A percentile compares a stretch with the other conserved stretches of the same genome.
phyloP scores from a whole-genome alignment of 345 rosid species.

The Gossypioides kirkii region DNA sequence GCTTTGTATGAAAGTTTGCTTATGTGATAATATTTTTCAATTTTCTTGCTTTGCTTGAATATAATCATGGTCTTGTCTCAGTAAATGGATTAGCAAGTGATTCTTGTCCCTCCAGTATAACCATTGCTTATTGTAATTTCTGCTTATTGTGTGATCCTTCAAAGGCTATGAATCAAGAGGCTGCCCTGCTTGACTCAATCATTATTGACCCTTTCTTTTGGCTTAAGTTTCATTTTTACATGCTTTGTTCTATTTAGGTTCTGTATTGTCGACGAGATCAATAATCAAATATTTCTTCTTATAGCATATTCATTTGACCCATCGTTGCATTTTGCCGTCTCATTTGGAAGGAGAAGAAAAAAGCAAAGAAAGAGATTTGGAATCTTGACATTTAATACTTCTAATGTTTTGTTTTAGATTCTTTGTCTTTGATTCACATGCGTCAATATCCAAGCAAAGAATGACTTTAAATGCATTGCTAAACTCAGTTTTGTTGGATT shows the following conservation, averaged over 20 bases:
- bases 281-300: too few species aligned
- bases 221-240: background rate
- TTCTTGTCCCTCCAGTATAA: background rate
- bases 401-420: background rate
- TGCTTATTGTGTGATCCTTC: background rate
- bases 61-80: background rate
- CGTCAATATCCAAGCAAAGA: conserved; percentile 4
- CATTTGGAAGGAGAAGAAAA: too few species aligned
- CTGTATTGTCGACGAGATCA: too few species aligned
- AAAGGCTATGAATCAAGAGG: background rate
- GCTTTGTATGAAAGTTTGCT: background rate
- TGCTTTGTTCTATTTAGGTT: too few species aligned
- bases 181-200: background rate
- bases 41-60: background rate
- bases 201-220: background rate
- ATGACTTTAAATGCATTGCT: background rate
- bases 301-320: too few species aligned
- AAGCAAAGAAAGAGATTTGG: too few species aligned
- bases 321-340: too few species aligned
- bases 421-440: background rate
- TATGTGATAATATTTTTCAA: background rate
- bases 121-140: too few species aligned
- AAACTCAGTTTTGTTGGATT: background rate
- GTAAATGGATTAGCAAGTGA: background rate
- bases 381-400: too few species aligned